These are phyloP conservation scores for Colletotrichum sp. DNA, from an alignment of 2,329 filamentous ascomycete genomes.

Conservation along the genomic window DNA sequence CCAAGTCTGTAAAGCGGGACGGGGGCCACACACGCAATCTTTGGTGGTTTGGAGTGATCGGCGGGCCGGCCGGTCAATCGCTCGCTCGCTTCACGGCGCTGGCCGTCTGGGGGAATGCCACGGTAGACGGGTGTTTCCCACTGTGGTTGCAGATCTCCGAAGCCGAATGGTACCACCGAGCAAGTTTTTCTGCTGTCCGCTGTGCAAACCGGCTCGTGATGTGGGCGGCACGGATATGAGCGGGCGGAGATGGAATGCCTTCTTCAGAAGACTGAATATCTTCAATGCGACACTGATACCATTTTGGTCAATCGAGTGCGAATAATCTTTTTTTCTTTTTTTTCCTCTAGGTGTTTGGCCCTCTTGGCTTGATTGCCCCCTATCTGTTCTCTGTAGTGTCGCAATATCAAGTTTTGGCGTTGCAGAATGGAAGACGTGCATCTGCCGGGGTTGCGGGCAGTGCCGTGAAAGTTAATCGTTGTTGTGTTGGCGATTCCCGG, in stretches of 20 bases:
- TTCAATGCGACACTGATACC: neutral
- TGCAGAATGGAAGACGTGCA: neutral
- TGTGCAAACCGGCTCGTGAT: neutral
- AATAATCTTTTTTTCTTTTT: neutral
- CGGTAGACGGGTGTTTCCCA: neutral
- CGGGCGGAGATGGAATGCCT: neutral
- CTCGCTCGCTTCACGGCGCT: constrained; percentile 7
- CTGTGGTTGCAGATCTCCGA: neutral
- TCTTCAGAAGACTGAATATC: neutral
- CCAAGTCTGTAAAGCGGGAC: constrained; percentile 10
- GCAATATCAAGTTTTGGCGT: neutral
- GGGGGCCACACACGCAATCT: neutral
- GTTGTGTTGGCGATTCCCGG: neutral
- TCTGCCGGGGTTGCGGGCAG: neutral
- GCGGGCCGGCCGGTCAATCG: constrained; percentile 7
- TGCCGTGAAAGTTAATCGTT: constrained; percentile 4
- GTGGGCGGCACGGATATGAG: constrained; percentile 12
- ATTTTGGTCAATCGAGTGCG: neutral
- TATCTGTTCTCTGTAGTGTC: neutral
- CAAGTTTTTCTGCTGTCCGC: neutral
- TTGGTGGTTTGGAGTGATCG: neutral
- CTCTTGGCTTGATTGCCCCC: neutral
- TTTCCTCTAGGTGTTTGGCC: too few species aligned
- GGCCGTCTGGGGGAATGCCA: constrained; percentile 7
- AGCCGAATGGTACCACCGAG: neutral